A percentile compares a stretch with the other conserved stretches of the same genome.
Evolutionary conservation across 2,329 filamentous ascomycete species (phyloP).

Genomic region (Cryphonectria carpinicola): DNA sequence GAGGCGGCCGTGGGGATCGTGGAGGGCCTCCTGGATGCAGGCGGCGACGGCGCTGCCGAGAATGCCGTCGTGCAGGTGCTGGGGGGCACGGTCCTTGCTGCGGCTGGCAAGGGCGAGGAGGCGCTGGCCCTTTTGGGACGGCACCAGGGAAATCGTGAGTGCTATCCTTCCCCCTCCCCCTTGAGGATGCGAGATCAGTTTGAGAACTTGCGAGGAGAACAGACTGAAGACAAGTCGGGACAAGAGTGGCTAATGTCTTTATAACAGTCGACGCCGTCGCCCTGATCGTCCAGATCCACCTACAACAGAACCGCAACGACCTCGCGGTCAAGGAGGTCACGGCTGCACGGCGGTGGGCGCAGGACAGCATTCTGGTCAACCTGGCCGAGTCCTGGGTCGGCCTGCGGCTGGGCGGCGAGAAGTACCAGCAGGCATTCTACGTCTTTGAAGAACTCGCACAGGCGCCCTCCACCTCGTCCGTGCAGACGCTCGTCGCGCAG

Average conservation of each 20-base stretch:
- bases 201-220: constrained; percentile 13
- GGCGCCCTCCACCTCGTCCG: constrained; percentile 77
- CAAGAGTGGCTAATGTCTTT: constrained; percentile 33
- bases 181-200: background rate
- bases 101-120: constrained; percentile 80
- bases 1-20: constrained; percentile 65
- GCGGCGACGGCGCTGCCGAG: constrained; percentile 69
- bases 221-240: constrained; percentile 8
- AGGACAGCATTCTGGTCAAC: constrained; percentile 92
- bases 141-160: constrained; percentile 84
- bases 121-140: constrained; percentile 78
- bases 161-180: background rate
- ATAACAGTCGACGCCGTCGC: constrained; percentile 72
- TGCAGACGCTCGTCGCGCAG: constrained; percentile 79
- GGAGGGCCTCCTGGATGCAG: constrained; percentile 68
- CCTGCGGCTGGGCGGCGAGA: constrained; percentile 85
- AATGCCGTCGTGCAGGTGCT: constrained; percentile 82
- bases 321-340: constrained; percentile 88
- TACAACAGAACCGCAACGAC: constrained; percentile 89
- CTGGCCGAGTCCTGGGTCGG: constrained; percentile 95
- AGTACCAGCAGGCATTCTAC: constrained; percentile 96
- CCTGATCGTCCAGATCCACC: constrained; percentile 88
- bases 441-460: constrained; percentile 96
- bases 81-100: constrained; percentile 80
- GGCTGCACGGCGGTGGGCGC: constrained; percentile 87